Conservation (phyloP, 1,284 basidiomycete genomes). For the Cerioporus squamosus region DNA sequence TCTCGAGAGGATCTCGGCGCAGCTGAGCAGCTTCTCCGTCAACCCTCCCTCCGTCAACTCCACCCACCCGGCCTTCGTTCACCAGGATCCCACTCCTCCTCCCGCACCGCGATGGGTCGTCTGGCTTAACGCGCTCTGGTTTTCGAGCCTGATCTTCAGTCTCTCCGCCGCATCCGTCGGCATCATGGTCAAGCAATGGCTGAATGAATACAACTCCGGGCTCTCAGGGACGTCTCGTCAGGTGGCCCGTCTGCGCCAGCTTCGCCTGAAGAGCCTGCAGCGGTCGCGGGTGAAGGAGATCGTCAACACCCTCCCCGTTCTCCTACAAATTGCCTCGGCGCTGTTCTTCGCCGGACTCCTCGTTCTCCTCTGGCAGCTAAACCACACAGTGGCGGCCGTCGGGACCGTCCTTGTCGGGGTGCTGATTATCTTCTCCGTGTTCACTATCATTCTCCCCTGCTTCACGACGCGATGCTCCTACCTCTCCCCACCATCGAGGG, state of each 20-base stretch:
- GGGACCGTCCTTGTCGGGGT: slow-evolving; percentile 3
- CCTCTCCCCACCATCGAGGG: slow-evolving; percentile 3
- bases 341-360: slow-evolving; percentile 35
- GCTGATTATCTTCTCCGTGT: not conserved
- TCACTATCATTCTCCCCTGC: not conserved
- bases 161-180: slow-evolving; percentile 18
- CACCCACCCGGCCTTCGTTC: not conserved
- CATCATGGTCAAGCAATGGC: slow-evolving; percentile 15
- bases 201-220: slow-evolving; percentile 6
- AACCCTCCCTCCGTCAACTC: slow-evolving; percentile 12
- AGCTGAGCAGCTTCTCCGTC: slow-evolving; percentile 14
- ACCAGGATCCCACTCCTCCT: no score
- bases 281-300: slow-evolving; percentile 33
- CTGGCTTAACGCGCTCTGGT: slow-evolving; percentile 10
- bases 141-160: slow-evolving; percentile 21
- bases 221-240: slow-evolving; percentile 2
- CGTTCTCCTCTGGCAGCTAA: not conserved
- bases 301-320: slow-evolving; percentile 31
- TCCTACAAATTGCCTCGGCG: slow-evolving; percentile 33
- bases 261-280: slow-evolving; percentile 31
- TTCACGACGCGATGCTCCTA: slow-evolving; percentile 1
- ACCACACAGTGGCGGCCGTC: not conserved
- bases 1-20: slow-evolving; percentile 9
- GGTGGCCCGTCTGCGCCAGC: slow-evolving; percentile 19
- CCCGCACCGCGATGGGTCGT: not conserved